These are phyloP conservation scores for Nannizzia gypsea DNA, from an alignment of 2,329 filamentous ascomycete species.

Conservation along the genomic window DNA sequence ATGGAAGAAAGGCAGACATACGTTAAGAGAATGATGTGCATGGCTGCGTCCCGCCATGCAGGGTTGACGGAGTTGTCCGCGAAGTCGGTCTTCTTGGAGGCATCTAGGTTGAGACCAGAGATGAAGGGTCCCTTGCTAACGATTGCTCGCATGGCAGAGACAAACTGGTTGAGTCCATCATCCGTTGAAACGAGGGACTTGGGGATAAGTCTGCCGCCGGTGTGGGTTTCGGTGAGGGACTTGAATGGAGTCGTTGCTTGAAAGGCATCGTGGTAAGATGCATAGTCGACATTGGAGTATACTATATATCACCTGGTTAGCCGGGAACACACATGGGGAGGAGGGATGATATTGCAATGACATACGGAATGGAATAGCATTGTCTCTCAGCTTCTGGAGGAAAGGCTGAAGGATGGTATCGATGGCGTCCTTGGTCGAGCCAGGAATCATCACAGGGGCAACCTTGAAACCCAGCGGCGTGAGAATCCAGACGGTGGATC, in stretches of 20 bases:
- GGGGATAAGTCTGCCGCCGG: slow-evolving; percentile 1
- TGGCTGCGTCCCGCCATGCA: background rate
- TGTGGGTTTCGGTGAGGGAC: background rate
- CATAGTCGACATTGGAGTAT: slow-evolving; percentile 20
- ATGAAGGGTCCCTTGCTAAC: slow-evolving; percentile 24
- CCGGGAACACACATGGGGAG: background rate
- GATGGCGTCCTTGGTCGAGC: background rate
- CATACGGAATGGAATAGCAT: background rate
- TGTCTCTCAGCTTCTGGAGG: background rate
- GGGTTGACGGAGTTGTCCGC: slow-evolving; percentile 2
- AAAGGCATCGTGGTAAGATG: slow-evolving; percentile 20
- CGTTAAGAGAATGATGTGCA: background rate
- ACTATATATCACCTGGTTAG: slow-evolving; percentile 7
- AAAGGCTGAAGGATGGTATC: background rate
- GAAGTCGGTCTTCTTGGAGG: slow-evolving; percentile 15
- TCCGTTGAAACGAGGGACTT: background rate
- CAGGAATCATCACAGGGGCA: background rate
- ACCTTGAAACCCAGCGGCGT: background rate
- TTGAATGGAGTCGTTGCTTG: background rate
- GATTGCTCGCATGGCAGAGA: background rate
- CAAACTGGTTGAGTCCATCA: background rate
- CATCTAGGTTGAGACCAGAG: slow-evolving; percentile 30
- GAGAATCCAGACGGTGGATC: background rate
- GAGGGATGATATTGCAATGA: background rate
- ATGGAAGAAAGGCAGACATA: background rate